phyloP scores from a whole-genome alignment of 225 moss, liverwort and hornwort species.

The Straminergon stramineum region DNA sequence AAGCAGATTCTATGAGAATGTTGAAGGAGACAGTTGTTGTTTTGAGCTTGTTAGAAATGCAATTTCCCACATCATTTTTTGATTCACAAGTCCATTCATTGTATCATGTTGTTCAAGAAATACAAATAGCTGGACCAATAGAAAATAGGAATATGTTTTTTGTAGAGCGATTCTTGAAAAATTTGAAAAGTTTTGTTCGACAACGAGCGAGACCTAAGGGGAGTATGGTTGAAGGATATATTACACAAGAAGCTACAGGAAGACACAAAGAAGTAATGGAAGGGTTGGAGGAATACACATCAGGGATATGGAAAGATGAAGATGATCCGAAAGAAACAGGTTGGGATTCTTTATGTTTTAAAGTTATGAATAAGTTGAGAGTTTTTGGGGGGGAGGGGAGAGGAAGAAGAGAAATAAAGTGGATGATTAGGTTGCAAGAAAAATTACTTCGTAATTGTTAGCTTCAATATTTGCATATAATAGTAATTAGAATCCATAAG shows the following conservation, averaged over 20 bases:
- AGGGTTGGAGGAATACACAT: too few species aligned
- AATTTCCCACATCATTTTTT: neutral
- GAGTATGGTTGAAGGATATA: neutral
- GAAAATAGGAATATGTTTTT: neutral
- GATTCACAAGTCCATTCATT: neutral
- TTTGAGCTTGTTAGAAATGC: neutral
- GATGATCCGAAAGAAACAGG: too few species aligned
- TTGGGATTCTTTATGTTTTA: too few species aligned
- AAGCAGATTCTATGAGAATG: fast-evolving
- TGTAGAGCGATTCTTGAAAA: neutral
- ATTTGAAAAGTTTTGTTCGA: neutral
- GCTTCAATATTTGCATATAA: too few species aligned
- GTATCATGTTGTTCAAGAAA: neutral
- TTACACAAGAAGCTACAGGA: neutral
- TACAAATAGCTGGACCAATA: neutral
- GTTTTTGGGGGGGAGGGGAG: too few species aligned
- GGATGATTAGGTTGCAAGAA: too few species aligned
- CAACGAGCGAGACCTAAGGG: neutral
- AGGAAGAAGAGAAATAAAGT: too few species aligned
- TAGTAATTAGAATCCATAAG: too few species aligned
- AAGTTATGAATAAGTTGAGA: too few species aligned
- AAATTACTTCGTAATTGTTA: too few species aligned
- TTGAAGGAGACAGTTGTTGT: fast-evolving
- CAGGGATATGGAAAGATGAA: too few species aligned
- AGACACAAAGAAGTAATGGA: too few species aligned